Conservation (phyloP, 441 rosid species). For the Daphne laureola region DNA sequence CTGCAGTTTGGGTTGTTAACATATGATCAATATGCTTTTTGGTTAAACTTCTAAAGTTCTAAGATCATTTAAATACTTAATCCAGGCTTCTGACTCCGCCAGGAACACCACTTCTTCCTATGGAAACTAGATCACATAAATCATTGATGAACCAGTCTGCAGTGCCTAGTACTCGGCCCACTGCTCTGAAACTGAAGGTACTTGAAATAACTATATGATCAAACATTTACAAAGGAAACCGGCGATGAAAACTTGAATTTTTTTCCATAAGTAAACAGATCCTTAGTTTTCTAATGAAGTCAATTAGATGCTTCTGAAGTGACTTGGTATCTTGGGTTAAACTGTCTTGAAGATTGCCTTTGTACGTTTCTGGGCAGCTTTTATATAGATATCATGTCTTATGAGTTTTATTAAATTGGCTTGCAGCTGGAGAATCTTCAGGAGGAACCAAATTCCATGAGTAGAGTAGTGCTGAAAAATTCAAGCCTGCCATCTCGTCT, state of each 20-base stretch:
- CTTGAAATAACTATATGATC: too few relatives aligned
- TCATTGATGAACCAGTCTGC: conserved; percentile 30
- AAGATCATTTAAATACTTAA: conserved; percentile 10
- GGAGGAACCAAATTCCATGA: conserved; percentile 43
- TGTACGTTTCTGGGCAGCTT: conserved; percentile 7
- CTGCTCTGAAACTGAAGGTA: conserved; percentile 58
- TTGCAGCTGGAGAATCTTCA: conserved; percentile 59
- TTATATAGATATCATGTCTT: conserved; percentile 14
- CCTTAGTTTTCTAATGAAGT: neutral
- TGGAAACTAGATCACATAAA: conserved; percentile 40
- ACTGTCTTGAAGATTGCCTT: neutral
- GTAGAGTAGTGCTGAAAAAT: conserved; percentile 21
- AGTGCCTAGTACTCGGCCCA: conserved; percentile 39
- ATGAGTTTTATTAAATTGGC: conserved; percentile 17
- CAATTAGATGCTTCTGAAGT: neutral
- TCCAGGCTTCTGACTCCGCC: conserved; percentile 90
- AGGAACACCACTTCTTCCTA: conserved; percentile 42
- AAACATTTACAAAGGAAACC: too few relatives aligned
- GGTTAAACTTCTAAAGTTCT: conserved; percentile 4
- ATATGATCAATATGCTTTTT: neutral
- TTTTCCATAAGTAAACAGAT: too few relatives aligned
- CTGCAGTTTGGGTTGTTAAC: conserved; percentile 1
- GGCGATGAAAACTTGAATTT: too few relatives aligned
- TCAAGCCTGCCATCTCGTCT: conserved; percentile 16
- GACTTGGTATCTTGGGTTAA: conserved; percentile 2